Percentiles rank a stretch among this genome's conserved stretches.
phyloP scores from a whole-genome alignment of 2,329 filamentous ascomycete genomes.

The Ophiognomonia clavigignenti-juglandacearum region DNA sequence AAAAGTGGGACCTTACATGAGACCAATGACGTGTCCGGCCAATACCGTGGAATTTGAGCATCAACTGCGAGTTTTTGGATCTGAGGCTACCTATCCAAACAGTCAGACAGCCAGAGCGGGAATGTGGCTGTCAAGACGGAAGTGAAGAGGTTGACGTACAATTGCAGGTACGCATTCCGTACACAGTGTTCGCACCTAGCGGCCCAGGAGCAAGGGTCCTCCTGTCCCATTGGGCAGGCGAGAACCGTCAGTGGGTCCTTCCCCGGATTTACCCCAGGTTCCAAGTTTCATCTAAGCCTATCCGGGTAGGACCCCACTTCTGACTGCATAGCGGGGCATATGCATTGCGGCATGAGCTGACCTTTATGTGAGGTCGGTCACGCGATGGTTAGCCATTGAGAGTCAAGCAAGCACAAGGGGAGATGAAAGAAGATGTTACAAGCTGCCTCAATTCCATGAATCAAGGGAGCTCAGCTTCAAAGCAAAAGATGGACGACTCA shows the following conservation, averaged over 20 bases:
- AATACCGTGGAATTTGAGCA: neutral
- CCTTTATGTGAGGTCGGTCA: too few relatives aligned
- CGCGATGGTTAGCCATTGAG: conserved; percentile 4
- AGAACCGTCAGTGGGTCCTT: neutral
- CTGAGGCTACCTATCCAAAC: neutral
- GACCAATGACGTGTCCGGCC: conserved; percentile 9
- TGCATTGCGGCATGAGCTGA: conserved; percentile 1
- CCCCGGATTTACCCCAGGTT: conserved; percentile 16
- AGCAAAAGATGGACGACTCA: too few relatives aligned
- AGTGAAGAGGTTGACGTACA: too few relatives aligned
- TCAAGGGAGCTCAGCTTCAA: too few relatives aligned
- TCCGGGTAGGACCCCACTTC: neutral
- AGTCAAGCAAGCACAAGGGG: too few relatives aligned
- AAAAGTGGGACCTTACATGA: conserved; percentile 12
- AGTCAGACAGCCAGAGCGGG: too few relatives aligned
- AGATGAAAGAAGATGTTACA: neutral
- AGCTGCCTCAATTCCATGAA: too few relatives aligned
- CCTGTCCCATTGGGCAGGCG: neutral
- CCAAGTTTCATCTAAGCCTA: neutral
- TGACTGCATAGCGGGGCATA: conserved; percentile 5
- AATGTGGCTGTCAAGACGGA: too few relatives aligned
- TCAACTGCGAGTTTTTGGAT: neutral
- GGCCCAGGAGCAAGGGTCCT: neutral
- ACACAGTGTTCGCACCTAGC: too few relatives aligned
- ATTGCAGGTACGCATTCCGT: too few relatives aligned